Conservation (phyloP, 495 filamentous ascomycete genomes). For the Hypoxylon perforatum region DNA sequence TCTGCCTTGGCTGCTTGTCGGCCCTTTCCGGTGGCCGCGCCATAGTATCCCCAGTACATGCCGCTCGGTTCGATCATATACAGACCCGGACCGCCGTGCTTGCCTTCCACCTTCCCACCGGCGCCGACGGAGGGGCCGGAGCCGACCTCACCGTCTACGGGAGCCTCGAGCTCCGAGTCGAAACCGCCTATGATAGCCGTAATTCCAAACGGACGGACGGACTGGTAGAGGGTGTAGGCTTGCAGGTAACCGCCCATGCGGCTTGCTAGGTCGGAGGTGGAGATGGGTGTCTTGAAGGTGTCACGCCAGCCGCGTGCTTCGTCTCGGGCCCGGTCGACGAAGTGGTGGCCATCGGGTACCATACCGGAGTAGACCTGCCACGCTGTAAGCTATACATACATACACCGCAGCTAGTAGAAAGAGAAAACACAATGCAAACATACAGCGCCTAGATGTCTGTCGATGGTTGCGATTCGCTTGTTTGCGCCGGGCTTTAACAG, state of each 20-base stretch:
- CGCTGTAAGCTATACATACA: background rate
- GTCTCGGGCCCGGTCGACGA: slow-evolving; percentile 91
- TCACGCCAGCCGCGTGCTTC: slow-evolving; percentile 90
- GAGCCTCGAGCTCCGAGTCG: slow-evolving; percentile 82
- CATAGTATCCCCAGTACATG: slow-evolving; percentile 98
- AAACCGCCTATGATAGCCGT: slow-evolving; percentile 94
- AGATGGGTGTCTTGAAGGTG: slow-evolving; percentile 90
- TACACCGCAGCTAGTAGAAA: background rate
- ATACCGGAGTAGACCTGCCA: slow-evolving; percentile 89
- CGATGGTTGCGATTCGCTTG: slow-evolving; percentile 94
- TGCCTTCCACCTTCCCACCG: slow-evolving; percentile 79
- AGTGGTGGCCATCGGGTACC: slow-evolving; percentile 93
- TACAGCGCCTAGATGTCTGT: slow-evolving; percentile 93
- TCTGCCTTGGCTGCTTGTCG: slow-evolving; percentile 96
- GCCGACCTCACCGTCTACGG: slow-evolving; percentile 89
- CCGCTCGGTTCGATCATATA: slow-evolving; percentile 99
- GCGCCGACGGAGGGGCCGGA: slow-evolving; percentile 78
- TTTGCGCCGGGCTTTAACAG: slow-evolving; percentile 92
- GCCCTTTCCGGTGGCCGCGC: slow-evolving; percentile 95
- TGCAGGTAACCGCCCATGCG: slow-evolving; percentile 96
- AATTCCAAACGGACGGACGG: slow-evolving; percentile 94
- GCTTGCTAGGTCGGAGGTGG: slow-evolving; percentile 83
- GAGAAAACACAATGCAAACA: slow-evolving; percentile 44
- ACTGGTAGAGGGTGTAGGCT: slow-evolving; percentile 95
- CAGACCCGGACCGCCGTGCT: slow-evolving; percentile 86